Evolutionary conservation across 768 basidiomycete genomes (phyloP).

Genomic region (Tubosaeta sp.): DNA sequence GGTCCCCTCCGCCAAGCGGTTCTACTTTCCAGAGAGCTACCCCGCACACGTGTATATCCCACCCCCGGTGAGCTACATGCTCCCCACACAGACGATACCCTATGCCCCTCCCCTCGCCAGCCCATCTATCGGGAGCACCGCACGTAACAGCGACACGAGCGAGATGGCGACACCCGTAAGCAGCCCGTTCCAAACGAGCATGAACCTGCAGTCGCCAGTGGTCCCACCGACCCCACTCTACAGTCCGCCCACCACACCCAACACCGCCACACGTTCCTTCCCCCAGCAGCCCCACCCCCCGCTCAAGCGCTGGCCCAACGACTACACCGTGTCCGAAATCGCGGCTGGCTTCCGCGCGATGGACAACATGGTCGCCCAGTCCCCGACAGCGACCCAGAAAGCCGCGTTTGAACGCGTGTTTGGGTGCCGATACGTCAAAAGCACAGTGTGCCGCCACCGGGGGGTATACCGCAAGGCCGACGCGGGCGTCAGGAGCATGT

Average conservation of each 20-base stretch:
- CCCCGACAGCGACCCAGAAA: slow-evolving; percentile 53
- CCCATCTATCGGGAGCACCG: slow-evolving; percentile 11
- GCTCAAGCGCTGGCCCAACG: slow-evolving; percentile 72
- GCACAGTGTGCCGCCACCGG: slow-evolving; percentile 69
- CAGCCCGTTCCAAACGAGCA: slow-evolving; percentile 15
- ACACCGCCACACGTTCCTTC: slow-evolving; percentile 28
- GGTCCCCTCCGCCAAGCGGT: slow-evolving; percentile 24
- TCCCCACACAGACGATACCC: slow-evolving; percentile 26
- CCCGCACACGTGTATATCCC: slow-evolving; percentile 31
- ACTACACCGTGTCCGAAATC: slow-evolving; percentile 66
- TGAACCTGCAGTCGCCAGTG: slow-evolving; percentile 19
- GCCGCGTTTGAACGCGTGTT: slow-evolving; percentile 67
- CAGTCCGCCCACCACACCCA: slow-evolving; percentile 17
- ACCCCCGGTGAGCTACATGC: slow-evolving; percentile 24
- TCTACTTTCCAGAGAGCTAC: slow-evolving; percentile 26
- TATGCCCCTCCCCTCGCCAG: slow-evolving; percentile 20
- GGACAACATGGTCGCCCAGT: slow-evolving; percentile 33
- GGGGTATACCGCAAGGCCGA: slow-evolving; percentile 62
- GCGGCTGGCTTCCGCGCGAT: slow-evolving; percentile 55
- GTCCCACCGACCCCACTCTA: slow-evolving; percentile 19
- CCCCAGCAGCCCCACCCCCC: slow-evolving; percentile 59
- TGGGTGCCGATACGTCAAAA: slow-evolving; percentile 67
- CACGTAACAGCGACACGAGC: slow-evolving; percentile 12
- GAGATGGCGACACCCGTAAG: slow-evolving; percentile 13
- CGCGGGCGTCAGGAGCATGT: slow-evolving; percentile 42